Conservation (phyloP, 176 grass and related monocot species). For the Avena sativa region DNA sequence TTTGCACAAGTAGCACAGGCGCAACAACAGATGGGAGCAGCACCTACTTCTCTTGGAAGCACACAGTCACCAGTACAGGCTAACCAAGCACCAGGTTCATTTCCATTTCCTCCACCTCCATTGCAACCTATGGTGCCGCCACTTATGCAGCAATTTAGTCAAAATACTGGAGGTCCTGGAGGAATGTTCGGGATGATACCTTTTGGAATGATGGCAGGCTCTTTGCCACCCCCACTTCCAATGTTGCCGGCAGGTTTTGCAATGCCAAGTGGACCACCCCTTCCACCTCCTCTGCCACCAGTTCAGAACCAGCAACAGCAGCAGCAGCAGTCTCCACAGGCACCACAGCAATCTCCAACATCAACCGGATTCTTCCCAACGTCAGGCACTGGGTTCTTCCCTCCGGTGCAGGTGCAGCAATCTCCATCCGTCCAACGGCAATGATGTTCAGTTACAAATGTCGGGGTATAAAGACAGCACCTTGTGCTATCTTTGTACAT, state of each 20-base stretch:
- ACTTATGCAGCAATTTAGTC: conserved; percentile 63
- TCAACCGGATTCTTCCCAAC: conserved; percentile 69
- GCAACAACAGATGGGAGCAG: conserved; percentile 51
- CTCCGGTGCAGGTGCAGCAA: conserved; percentile 71
- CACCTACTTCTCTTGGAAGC: conserved; percentile 47
- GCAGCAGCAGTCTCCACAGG: conserved; percentile 68
- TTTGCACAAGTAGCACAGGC: conserved; percentile 55
- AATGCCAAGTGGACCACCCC: conserved; percentile 50
- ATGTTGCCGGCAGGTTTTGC: conserved; percentile 48
- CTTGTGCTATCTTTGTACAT: conserved; percentile 69
- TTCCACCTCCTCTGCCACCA: conserved; percentile 51
- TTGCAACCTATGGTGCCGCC: conserved; percentile 66
- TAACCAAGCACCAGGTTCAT: conserved; percentile 53
- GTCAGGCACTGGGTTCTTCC: conserved; percentile 71
- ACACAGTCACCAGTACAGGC: conserved; percentile 34
- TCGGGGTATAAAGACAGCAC: conserved; percentile 40
- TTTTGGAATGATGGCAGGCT: conserved; percentile 54
- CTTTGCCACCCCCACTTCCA: conserved; percentile 65
- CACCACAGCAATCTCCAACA: conserved; percentile 54
- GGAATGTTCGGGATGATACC: conserved; percentile 54
- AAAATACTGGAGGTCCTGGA: conserved; percentile 60
- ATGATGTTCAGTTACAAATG: conserved; percentile 38
- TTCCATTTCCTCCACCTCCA: conserved; percentile 65
- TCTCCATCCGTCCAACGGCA: conserved; percentile 76
- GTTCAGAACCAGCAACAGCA: conserved; percentile 72